Evolutionary conservation across 1,139 yeast species (phyloP), one percentile per base, ranked within the genome.

Genomic region (Magnusiomyces tetraspermus): DNA sequence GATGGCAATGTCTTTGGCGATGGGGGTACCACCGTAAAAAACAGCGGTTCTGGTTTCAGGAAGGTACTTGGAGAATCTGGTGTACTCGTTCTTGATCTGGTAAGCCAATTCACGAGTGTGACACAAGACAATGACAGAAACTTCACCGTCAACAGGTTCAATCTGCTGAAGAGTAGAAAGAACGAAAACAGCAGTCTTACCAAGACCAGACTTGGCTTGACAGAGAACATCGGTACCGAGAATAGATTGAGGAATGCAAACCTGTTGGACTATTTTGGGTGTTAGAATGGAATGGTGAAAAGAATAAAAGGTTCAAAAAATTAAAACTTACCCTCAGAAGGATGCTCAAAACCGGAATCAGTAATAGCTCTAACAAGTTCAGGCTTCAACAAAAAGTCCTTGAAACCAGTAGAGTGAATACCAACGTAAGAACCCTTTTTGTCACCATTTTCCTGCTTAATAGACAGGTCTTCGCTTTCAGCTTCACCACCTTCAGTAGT

Each of bases 271-370:
- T 85, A 47, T 43, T 52, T 37, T 21, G 24, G 48, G 31, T 36
- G 49, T 51, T 48, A 23, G 24, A 22, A 17, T 26, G 17, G 10
- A 11, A 21, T 15, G 10, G 41, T 6, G 15, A 17, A 33, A 36
- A 46, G 8, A 31, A 46, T 22, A 40, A 24, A 38, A 38, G 22
- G 36, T 17, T 21, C 19, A 6, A 31, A 23, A 24, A 17, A 33
- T 31, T 15, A 21, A 45, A 56, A 83, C 90, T 79, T 74, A 85
- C 92, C 95, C 83, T 92, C 98, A 59, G 97, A 89, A 61, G 98
- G 98, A 76, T 92, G 98, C 77, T 92, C 98, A 69, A 92, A 92
- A 78, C 98, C 98, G 77, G 97, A 89, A 74, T 92, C 98, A 63
- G 92, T 95, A 69, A 92, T 92, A 60, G 98, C 98, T 74, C 98